phyloP scores from a whole-genome alignment of 768 basidiomycete genomes.

The Cubamyces sp. region DNA sequence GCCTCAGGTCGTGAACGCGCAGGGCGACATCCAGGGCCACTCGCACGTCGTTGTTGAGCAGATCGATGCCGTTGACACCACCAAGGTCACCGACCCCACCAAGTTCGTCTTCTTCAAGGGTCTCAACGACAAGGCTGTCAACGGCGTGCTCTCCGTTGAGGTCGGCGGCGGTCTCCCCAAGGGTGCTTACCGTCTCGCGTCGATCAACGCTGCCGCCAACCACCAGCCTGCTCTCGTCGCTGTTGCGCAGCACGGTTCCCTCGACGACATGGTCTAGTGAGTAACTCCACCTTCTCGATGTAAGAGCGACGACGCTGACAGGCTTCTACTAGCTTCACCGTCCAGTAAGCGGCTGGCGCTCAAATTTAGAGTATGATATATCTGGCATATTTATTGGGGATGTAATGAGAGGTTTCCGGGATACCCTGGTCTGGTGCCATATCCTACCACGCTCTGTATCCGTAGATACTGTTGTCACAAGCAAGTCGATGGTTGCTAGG shows the following conservation, averaged over 20 bases:
- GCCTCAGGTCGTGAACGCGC: slow-evolving; percentile 52
- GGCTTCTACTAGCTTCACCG: slow-evolving; percentile 16
- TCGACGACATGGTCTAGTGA: slow-evolving; percentile 48
- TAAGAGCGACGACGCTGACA: background rate
- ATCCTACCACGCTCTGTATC: slow-evolving; percentile 11
- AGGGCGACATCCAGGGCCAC: slow-evolving; percentile 54
- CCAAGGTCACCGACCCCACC: slow-evolving; percentile 49
- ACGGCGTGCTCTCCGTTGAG: slow-evolving; percentile 44
- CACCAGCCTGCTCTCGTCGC: slow-evolving; percentile 46
- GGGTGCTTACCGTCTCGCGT: slow-evolving; percentile 46
- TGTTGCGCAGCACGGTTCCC: slow-evolving; percentile 46
- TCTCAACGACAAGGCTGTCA: slow-evolving; percentile 46
- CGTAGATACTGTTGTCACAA: slow-evolving; percentile 23
- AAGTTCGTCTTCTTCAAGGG: slow-evolving; percentile 72
- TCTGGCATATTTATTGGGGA: slow-evolving; percentile 19
- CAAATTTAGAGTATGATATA: background rate
- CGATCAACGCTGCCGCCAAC: slow-evolving; percentile 52
- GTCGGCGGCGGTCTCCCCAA: slow-evolving; percentile 49
- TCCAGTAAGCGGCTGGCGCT: background rate
- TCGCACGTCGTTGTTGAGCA: slow-evolving; percentile 59
- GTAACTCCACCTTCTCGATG: slow-evolving; percentile 8
- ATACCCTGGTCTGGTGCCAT: slow-evolving; percentile 18
- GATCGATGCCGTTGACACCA: slow-evolving; percentile 46
- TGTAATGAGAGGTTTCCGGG: slow-evolving; percentile 5
- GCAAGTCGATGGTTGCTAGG: slow-evolving; percentile 15